These are phyloP conservation scores for Aspergillus novofumigatus DNA, from an alignment of 2,329 filamentous ascomycete genomes.

Conservation along the genomic window DNA sequence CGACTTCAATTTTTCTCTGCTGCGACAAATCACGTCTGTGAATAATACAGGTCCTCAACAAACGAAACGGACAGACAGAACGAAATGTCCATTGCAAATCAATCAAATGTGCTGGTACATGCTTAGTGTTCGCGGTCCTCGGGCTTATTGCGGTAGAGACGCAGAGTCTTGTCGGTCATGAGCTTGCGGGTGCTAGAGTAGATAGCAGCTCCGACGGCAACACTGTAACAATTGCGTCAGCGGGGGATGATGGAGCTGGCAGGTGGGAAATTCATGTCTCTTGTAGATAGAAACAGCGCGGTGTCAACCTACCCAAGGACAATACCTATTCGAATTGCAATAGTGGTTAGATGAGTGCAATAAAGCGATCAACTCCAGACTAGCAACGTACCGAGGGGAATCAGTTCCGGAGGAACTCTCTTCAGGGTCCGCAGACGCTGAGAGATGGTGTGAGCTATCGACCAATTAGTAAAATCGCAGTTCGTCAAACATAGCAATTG, in stretches of 20 bases:
- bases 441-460: constrained; percentile 86
- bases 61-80: constrained; percentile 10
- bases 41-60: constrained; percentile 28
- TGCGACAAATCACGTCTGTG: constrained; percentile 22
- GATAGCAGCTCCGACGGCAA: constrained; percentile 69
- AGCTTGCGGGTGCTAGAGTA: constrained; percentile 85
- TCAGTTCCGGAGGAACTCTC: constrained; percentile 88
- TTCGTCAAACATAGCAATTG: not conserved
- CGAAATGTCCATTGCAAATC: constrained; percentile 26
- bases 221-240: constrained; percentile 38
- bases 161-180: constrained; percentile 83
- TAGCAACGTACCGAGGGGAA: constrained; percentile 74
- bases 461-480: constrained; percentile 20
- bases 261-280: constrained; percentile 6
- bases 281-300: constrained; percentile 4
- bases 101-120: constrained; percentile 33
- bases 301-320: constrained; percentile 70
- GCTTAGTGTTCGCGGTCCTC: constrained; percentile 37
- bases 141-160: constrained; percentile 68
- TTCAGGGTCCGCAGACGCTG: constrained; percentile 88
- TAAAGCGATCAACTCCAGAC: constrained; percentile 6
- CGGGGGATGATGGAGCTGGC: constrained; percentile 11
- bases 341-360: constrained; percentile 16
- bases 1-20: constrained; percentile 16
- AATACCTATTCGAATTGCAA: constrained; percentile 56